These are phyloP conservation scores for Hericium erinaceus DNA, from an alignment of 768 basidiomycete genomes.

Conservation along the genomic window DNA sequence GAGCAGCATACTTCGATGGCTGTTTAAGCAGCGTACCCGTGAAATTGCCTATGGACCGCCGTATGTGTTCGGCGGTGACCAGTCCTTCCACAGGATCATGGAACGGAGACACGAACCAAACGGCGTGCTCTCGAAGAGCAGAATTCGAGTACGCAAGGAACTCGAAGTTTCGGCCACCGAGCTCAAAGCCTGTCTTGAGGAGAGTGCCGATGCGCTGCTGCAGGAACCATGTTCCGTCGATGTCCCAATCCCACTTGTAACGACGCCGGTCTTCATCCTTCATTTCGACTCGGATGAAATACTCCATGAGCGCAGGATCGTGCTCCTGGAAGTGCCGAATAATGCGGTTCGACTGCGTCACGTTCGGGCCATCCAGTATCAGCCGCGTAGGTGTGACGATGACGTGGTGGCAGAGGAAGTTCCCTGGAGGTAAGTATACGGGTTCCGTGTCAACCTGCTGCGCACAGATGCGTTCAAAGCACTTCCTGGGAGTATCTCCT, in stretches of 20 bases:
- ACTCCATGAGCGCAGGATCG: slow-evolving; percentile 39
- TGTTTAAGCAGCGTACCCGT: slow-evolving; percentile 23
- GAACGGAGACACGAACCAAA: slow-evolving; percentile 76
- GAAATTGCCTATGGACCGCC: slow-evolving; percentile 62
- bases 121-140: slow-evolving; percentile 68
- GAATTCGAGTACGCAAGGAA: slow-evolving; percentile 81
- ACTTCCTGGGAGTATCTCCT: slow-evolving; percentile 32
- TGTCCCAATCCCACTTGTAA: slow-evolving; percentile 61
- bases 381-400: slow-evolving; percentile 70
- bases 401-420: slow-evolving; percentile 64
- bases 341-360: slow-evolving; percentile 71
- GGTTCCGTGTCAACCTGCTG: slow-evolving; percentile 13
- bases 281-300: slow-evolving; percentile 79
- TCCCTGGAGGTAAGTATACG: slow-evolving; percentile 24
- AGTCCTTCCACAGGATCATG: slow-evolving; percentile 29
- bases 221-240: slow-evolving; percentile 50
- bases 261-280: slow-evolving; percentile 74
- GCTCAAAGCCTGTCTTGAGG: slow-evolving; percentile 53
- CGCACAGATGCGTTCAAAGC: slow-evolving; percentile 32
- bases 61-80: slow-evolving; percentile 51
- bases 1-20: slow-evolving; percentile 79
- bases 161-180: slow-evolving; percentile 66
- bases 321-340: slow-evolving; percentile 46
- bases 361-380: slow-evolving; percentile 67
- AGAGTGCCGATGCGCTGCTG: slow-evolving; percentile 20